phyloP scores from a whole-genome alignment of 2,329 filamentous ascomycete genomes.

The Arthrobotrys iridis region DNA sequence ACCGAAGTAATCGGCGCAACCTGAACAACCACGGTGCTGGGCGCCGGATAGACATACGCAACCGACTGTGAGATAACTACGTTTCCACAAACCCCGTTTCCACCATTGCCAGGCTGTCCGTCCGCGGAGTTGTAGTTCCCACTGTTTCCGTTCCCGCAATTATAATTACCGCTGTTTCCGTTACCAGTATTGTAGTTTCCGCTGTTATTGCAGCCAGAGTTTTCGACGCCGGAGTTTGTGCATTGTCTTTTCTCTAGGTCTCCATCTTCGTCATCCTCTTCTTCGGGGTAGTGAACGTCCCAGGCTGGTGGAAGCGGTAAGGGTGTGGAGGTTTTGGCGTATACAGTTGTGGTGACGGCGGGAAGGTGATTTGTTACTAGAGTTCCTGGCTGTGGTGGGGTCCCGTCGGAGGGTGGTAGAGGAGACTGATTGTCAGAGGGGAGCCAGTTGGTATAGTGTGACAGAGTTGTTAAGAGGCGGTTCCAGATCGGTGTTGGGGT shows the following conservation, averaged over 20 bases:
- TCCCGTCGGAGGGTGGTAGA: neutral
- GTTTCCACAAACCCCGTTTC: slow-evolving; percentile 31
- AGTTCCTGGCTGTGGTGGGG: slow-evolving; percentile 15
- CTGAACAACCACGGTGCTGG: slow-evolving; percentile 36
- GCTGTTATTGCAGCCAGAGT: slow-evolving; percentile 36
- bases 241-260: slow-evolving; percentile 40
- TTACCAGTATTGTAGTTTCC: slow-evolving; percentile 45
- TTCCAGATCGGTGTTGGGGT: slow-evolving; percentile 41
- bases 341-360: slow-evolving; percentile 37
- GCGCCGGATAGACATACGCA: slow-evolving; percentile 47
- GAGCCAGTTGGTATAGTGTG: slow-evolving; percentile 3
- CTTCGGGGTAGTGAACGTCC: slow-evolving; percentile 44
- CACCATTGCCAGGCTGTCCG: slow-evolving; percentile 40
- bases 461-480: slow-evolving; percentile 25
- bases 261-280: slow-evolving; percentile 26
- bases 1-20: slow-evolving; percentile 36
- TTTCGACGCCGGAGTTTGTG: slow-evolving; percentile 39
- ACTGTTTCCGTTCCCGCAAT: slow-evolving; percentile 48
- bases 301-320: slow-evolving; percentile 41
- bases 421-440: slow-evolving; percentile 14
- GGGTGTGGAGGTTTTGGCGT: slow-evolving; percentile 45
- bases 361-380: slow-evolving; percentile 36
- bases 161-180: slow-evolving; percentile 49
- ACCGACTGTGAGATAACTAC: slow-evolving; percentile 39
- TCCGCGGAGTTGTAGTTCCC: slow-evolving; percentile 43